Evolutionary conservation across 495 filamentous ascomycete genomes (phyloP), one percentile per base, ranked within the genome.

Genomic region (Trichoderma erinaceum): DNA sequence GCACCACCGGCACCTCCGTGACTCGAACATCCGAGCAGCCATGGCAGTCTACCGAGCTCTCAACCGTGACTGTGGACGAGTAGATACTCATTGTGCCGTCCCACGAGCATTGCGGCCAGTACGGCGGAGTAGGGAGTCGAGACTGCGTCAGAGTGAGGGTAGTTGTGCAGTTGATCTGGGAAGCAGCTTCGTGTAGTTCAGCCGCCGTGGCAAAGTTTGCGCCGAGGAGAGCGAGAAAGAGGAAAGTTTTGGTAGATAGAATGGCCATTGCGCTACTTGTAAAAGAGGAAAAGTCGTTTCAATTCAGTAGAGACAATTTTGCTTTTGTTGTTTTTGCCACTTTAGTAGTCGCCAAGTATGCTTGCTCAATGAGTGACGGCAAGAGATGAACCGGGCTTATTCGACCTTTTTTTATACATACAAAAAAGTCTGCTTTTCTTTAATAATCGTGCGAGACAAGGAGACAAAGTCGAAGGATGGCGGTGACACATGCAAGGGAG

Each of bases 31-130:
- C 56, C 15, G 69, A 48, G 67, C 77, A 79, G 4, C 77, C 77
- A 46, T 73, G 63, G 68, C 77, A 79, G 70, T 79, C 64, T 23
- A 79, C 64, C 16, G 67, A 66, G 41, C 67, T 65, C 25, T 61
- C 69, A 10, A 69, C 15, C 4, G 70, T 69, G 6, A 70, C 73
- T 12, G 77, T 78, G 1, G 71, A 72, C n/a, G 75, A 72, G 41
- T 73, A 77, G 38, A 70, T 23, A 0, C 73, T 78, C 5, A 63
- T 8, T 0, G 71, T 73, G 1, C 75, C 74, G n/a, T 73, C 67
- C 75, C 74, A 78, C 21, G 69, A 58, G 64, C 77, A 78, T 41
- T 66, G 65, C 18, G 65, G 65, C 65, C 65, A 66, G 41, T 27
- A 66, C 3, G 65, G 65, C 13, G 65, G 21, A 7, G 65, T 66